Base-by-base conservation (phyloP, 495 filamentous ascomycete genomes). In the Thermochaetoides thermophila region DNA sequence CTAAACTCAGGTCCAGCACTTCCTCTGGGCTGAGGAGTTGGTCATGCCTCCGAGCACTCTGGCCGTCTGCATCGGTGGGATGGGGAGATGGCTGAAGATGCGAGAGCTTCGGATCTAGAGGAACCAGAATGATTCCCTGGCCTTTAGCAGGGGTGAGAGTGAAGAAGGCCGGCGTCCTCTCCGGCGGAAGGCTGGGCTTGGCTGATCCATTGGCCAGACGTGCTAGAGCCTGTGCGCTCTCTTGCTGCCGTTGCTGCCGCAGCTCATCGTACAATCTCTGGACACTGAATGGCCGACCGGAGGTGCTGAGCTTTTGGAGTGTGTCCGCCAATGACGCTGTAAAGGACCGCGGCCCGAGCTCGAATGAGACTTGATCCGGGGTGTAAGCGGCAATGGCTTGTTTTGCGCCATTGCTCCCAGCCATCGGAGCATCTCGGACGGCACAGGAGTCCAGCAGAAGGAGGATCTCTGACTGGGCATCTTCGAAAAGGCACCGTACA, bases 331-430 rank as follows among this genome's bases (percentile, higher is more conserved):
- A 40, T 27, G 54, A 55, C 25, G 55, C 62, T 1, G 66, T 71
- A 36, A 73, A 70, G 2, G 67, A 69, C 29, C 58, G 52, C n/a
- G 52, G 26, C n/a, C 55, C 57, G 14, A 54, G 34, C 15, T 68
- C 64, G 6, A 55, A 42, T 12, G 50, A 36, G 38, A 43, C 53
- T 37, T 71, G 60, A 10, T 72, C 68, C 1, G 60, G 63, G 5
- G 53, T 60, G 26, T 57, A 66, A 6, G 66, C 63, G 5, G 68
- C 64, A 34, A 73, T 69, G n/a, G 57, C 59, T 43, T 70, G 68
- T 44, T 73, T 73, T 18, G 55, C 48, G 26, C 64, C 67, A 41
- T 59, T 57, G 16, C 57, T 58, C 4, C 63, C 59, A 7, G 55
- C 40, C 32, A 47, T 43, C 4, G 57, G 45, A 15, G 59, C 54